A percentile compares a stretch with the other conserved stretches of the same genome.
phyloP scores from a whole-genome alignment of 176 grass and related monocot genomes.

The Bothriochloa decipiens region DNA sequence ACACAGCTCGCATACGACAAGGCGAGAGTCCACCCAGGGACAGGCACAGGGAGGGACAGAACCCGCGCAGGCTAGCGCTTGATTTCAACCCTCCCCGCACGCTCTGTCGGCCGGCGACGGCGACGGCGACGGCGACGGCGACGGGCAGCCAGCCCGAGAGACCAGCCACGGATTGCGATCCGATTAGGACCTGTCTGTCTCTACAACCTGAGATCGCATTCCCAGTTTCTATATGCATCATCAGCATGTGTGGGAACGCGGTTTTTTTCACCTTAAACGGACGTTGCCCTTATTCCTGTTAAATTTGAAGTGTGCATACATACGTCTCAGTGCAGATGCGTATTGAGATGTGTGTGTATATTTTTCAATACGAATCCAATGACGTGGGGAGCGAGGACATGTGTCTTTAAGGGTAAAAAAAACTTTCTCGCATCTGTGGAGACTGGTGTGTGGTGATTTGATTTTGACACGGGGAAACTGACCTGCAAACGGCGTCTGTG shows the following conservation, averaged over 20 bases:
- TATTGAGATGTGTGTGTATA: no score
- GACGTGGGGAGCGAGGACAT: no score
- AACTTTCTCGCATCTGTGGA: no score
- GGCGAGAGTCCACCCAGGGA: not conserved
- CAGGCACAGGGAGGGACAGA: not conserved
- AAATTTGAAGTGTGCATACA: no score
- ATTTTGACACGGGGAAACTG: not conserved
- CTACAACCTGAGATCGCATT: no score
- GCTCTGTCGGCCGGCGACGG: slow-evolving; percentile 39
- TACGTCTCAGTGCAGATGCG: no score
- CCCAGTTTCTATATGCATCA: no score
- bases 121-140: slow-evolving; percentile 11
- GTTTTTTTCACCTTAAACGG: no score
- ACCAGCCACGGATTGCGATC: slow-evolving; percentile 23
- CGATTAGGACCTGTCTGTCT: not conserved
- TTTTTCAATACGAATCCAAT: no score
- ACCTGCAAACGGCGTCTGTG: not conserved
- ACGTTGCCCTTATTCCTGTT: no score
- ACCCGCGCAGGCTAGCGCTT: not conserved
- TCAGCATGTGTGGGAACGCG: not conserved
- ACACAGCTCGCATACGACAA: not conserved
- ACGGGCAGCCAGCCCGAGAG: not conserved
- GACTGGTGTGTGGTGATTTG: not conserved
- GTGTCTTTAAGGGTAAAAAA: no score
- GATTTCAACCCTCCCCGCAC: slow-evolving; percentile 38